These are phyloP conservation scores for Coffea canephora DNA, from an alignment of 257 asterid species.

Conservation along the genomic window DNA sequence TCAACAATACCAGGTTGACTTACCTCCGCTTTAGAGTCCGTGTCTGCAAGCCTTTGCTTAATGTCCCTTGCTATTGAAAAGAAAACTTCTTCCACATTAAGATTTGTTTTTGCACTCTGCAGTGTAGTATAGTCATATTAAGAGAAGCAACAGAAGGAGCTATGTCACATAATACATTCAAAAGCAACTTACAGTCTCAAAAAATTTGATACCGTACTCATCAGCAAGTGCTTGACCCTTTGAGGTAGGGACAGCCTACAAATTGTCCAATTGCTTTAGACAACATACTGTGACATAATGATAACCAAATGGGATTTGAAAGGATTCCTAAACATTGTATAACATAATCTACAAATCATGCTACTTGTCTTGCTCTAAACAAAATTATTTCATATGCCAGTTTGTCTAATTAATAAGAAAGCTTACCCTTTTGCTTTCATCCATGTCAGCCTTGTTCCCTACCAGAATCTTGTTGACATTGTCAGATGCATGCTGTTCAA, in stretches of 20 bases:
- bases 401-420: background rate
- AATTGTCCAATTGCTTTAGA: constrained; percentile 1
- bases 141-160: background rate
- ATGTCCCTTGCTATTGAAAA: constrained; percentile 44
- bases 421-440: constrained; percentile 47
- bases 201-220: constrained; percentile 45
- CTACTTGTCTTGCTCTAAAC: background rate
- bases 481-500: constrained; percentile 53
- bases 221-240: constrained; percentile 51
- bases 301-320: background rate
- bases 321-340: background rate
- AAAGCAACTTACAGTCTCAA: constrained; percentile 40
- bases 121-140: background rate
- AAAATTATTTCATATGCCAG: background rate
- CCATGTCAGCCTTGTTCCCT: constrained; percentile 53
- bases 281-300: background rate
- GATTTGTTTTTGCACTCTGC: constrained; percentile 50
- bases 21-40: constrained; percentile 40
- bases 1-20: background rate
- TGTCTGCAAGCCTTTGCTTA: constrained; percentile 47
- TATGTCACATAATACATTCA: background rate
- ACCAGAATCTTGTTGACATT: constrained; percentile 48
- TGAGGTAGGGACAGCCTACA: constrained; percentile 44
- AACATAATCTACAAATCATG: background rate
- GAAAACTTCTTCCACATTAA: constrained; percentile 49